Conservation (phyloP, 2,329 filamentous ascomycete species). For the Diaporthe citriasiana region DNA sequence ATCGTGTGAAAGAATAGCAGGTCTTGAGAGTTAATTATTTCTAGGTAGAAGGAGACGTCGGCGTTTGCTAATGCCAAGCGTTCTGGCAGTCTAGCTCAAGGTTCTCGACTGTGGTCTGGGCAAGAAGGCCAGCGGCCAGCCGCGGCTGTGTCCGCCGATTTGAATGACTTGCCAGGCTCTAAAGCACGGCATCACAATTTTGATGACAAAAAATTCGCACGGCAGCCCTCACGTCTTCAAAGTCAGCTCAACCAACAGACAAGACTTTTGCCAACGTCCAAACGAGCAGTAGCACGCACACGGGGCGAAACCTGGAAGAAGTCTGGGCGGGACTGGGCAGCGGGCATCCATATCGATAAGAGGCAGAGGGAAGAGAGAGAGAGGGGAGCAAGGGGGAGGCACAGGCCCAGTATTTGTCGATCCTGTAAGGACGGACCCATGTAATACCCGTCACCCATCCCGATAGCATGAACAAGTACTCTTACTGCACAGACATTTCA, state of each 20-base stretch:
- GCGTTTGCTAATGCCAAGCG: not conserved
- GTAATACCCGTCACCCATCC: not conserved
- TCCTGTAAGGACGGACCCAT: constrained; percentile 1
- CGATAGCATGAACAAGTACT: constrained; percentile 15
- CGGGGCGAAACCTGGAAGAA: not conserved
- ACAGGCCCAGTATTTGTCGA: not conserved
- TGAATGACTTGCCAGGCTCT: not conserved
- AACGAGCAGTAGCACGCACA: not conserved
- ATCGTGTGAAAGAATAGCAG: not conserved
- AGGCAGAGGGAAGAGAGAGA: not conserved
- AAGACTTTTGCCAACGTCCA: constrained; percentile 11
- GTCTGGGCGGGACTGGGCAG: constrained; percentile 11
- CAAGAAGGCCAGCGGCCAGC: not conserved
- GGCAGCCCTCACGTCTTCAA: not conserved
- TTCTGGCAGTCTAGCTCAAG: not conserved
- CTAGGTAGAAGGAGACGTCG: not conserved
- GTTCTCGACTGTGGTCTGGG: not conserved
- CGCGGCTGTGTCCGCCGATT: not conserved
- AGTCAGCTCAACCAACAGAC: not conserved
- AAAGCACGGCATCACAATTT: not conserved
- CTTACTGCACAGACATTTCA: constrained; percentile 9
- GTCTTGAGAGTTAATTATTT: not conserved
- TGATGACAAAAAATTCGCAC: not conserved
- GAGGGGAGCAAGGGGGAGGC: not conserved
- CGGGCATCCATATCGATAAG: not conserved